Conservation (phyloP, 2,329 filamentous ascomycete species). For the Trichoderma koningii region DNA sequence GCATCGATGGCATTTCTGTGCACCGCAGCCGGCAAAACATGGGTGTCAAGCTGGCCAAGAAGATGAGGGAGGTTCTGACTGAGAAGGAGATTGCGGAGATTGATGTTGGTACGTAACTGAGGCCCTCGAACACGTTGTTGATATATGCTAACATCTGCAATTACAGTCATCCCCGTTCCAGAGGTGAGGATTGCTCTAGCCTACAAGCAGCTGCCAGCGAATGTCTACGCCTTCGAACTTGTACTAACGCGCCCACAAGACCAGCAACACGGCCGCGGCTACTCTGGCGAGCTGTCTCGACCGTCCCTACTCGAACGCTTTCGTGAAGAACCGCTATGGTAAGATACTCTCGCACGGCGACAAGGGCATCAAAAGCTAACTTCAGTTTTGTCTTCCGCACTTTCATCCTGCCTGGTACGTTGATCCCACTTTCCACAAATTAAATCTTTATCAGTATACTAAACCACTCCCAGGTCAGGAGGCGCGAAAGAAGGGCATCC, state of each 20-base stretch:
- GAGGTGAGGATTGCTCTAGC: slow-evolving; percentile 35
- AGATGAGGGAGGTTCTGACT: slow-evolving; percentile 67
- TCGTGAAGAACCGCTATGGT: slow-evolving; percentile 81
- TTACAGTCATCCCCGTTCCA: slow-evolving; percentile 69
- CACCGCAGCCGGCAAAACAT: slow-evolving; percentile 83
- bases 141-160: background rate
- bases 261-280: slow-evolving; percentile 77
- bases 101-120: slow-evolving; percentile 55
- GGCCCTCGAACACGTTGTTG: no score
- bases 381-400: slow-evolving; percentile 3
- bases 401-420: slow-evolving; percentile 9
- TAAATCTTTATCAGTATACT: no score
- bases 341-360: background rate
- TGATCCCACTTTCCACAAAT: no score
- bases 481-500: slow-evolving; percentile 79
- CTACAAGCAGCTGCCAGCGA: background rate
- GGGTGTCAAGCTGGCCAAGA: slow-evolving; percentile 78
- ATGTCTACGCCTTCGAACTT: background rate
- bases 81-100: slow-evolving; percentile 72
- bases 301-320: slow-evolving; percentile 77
- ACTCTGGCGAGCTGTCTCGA: slow-evolving; percentile 72
- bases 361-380: background rate
- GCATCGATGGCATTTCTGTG: slow-evolving; percentile 87
- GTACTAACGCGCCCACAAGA: slow-evolving; percentile 47
- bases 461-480: slow-evolving; percentile 53